Evolutionary conservation across 495 filamentous ascomycete species (phyloP).

Genomic region (Xylaria nigripes): DNA sequence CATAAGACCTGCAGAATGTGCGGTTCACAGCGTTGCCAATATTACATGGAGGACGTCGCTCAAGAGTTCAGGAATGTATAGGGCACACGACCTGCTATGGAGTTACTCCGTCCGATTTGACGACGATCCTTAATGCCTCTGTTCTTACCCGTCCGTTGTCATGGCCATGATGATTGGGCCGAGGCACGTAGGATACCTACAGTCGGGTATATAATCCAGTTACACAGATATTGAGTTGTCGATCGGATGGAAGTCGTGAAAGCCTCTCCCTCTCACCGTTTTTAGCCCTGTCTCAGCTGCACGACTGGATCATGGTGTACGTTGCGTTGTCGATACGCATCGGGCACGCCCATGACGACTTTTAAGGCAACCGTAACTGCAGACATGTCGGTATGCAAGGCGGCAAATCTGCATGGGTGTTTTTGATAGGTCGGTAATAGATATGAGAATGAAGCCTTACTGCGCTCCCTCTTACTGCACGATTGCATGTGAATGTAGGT

Average conservation of each 20-base stretch:
- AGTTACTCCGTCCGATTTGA: too few species aligned
- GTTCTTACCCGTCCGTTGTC: not conserved
- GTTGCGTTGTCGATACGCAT: not conserved
- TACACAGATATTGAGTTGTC: not conserved
- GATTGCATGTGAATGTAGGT: not conserved
- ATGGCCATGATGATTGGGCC: not conserved
- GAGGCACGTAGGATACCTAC: not conserved
- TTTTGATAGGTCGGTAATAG: not conserved
- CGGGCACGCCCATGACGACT: not conserved
- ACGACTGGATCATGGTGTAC: not conserved
- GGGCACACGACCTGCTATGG: too few species aligned
- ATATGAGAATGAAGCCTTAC: not conserved
- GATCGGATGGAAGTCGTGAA: conserved; percentile 1
- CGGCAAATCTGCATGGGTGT: conserved; percentile 3
- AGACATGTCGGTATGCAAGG: conserved; percentile 4
- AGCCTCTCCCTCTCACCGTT: not conserved
- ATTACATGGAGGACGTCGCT: not conserved
- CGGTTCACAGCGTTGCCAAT: not conserved
- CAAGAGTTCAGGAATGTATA: too few species aligned
- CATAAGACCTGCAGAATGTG: conserved; percentile 4
- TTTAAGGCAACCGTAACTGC: conserved; percentile 2
- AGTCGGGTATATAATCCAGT: conserved; percentile 2
- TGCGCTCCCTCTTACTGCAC: not conserved
- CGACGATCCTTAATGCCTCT: not conserved
- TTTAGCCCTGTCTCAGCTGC: not conserved